A percentile compares a stretch with the other conserved stretches of the same genome.
Conservation (phyloP, 2,329 filamentous ascomycete species). For the Capronia epimyces region DNA sequence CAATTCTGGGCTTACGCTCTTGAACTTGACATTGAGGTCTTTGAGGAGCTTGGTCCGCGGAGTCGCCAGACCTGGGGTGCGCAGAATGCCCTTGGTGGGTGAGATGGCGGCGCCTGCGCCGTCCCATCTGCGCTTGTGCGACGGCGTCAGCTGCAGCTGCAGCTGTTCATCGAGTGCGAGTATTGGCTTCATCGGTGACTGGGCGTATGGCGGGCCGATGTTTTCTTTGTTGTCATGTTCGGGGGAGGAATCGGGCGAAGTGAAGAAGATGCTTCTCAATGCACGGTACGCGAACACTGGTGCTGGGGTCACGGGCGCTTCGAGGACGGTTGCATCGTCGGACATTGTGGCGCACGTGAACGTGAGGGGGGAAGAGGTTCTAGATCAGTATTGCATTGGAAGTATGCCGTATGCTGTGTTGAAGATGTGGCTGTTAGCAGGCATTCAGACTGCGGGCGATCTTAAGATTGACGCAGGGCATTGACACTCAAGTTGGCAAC, state of each 20-base stretch:
- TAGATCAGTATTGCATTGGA: background rate
- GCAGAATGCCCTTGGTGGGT: slow-evolving; percentile 58
- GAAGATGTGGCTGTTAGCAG: background rate
- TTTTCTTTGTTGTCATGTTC: slow-evolving; percentile 36
- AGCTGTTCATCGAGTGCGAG: slow-evolving; percentile 15
- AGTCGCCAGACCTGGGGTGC: slow-evolving; percentile 56
- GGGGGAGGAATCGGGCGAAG: slow-evolving; percentile 50
- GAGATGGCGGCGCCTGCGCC: slow-evolving; percentile 33
- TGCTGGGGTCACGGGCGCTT: slow-evolving; percentile 59
- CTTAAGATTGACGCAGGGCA: background rate
- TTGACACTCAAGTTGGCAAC: too few species aligned
- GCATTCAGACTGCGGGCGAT: too few species aligned
- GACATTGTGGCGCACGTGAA: slow-evolving; percentile 12
- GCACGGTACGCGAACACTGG: slow-evolving; percentile 63
- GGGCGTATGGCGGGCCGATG: background rate
- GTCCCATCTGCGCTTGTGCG: slow-evolving; percentile 25
- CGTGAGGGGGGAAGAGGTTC: background rate
- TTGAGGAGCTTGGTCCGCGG: slow-evolving; percentile 57
- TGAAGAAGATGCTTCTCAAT: slow-evolving; percentile 60
- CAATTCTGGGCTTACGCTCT: slow-evolving; percentile 29
- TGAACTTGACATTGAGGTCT: slow-evolving; percentile 40
- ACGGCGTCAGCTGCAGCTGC: slow-evolving; percentile 25
- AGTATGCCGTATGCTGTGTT: background rate
- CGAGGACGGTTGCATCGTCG: slow-evolving; percentile 38
- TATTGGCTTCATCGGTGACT: slow-evolving; percentile 14